These are phyloP conservation scores for Phytophthora crassamura DNA, from an alignment of 352 stramenopile species.

Conservation along the genomic window DNA sequence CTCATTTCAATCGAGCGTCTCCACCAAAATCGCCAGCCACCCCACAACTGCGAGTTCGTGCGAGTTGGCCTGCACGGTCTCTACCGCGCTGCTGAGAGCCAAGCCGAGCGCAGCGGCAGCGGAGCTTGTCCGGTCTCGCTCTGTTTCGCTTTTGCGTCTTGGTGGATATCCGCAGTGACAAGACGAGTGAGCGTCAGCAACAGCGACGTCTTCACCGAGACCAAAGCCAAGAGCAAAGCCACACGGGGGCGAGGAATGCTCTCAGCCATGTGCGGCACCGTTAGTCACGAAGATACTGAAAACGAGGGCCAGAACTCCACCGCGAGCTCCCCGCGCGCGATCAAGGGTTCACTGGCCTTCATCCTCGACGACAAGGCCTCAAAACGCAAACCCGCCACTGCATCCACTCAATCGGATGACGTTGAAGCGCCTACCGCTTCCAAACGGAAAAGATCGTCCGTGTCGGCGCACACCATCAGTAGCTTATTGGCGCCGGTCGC, in stretches of 20 bases:
- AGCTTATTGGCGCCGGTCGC: conserved; percentile 11
- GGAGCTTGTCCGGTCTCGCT: conserved; percentile 14
- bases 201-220: conserved; percentile 14
- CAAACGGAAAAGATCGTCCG: conserved; percentile 14
- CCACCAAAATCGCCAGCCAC: conserved; percentile 32
- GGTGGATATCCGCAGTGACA: conserved; percentile 15
- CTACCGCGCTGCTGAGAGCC: no score
- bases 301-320: conserved; percentile 17
- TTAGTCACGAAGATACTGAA: conserved; percentile 11
- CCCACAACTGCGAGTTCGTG: conserved; percentile 13
- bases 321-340: conserved; percentile 26
- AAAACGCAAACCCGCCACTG: conserved; percentile 3
- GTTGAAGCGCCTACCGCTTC: neutral
- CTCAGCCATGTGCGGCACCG: conserved; percentile 14
- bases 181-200: neutral
- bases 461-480: conserved; percentile 16
- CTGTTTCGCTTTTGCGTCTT: conserved; percentile 39
- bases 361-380: conserved; percentile 32
- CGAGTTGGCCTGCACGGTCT: conserved; percentile 24
- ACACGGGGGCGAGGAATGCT: neutral
- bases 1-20: conserved; percentile 27
- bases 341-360: conserved; percentile 54
- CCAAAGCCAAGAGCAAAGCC: neutral
- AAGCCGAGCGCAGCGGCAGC: conserved; percentile 1
- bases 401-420: conserved; percentile 1